phyloP scores from a whole-genome alignment of 306 rosid species.

The Acmispon strigosus region DNA sequence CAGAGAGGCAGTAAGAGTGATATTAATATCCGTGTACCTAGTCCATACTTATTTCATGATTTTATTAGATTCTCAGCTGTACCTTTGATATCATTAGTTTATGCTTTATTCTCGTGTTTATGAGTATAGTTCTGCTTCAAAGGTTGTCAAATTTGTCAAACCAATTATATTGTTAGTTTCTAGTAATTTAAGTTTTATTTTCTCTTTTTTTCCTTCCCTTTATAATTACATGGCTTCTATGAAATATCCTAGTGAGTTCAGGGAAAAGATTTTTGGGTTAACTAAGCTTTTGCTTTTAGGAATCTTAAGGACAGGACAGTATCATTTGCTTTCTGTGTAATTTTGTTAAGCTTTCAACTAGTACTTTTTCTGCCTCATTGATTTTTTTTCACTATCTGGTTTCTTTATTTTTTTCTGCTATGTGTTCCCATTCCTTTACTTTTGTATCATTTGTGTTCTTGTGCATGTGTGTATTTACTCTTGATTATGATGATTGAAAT shows the following conservation, averaged over 20 bases:
- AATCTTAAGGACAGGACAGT: neutral
- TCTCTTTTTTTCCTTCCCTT: neutral
- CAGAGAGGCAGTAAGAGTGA: too few species aligned
- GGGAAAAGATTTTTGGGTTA: neutral
- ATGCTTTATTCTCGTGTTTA: neutral
- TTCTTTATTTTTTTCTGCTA: neutral
- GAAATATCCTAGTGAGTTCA: neutral
- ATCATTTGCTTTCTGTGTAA: neutral
- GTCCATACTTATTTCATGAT: neutral
- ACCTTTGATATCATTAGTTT: neutral
- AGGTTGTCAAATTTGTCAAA: neutral
- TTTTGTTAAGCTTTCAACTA: neutral
- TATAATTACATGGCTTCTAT: neutral
- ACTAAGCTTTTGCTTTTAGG: neutral
- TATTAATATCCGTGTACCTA: too few species aligned
- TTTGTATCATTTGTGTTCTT: neutral
- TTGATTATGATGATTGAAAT: neutral
- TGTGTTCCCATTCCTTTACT: neutral
- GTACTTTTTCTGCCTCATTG: neutral
- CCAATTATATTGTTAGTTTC: neutral
- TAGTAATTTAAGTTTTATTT: neutral
- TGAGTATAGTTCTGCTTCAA: neutral
- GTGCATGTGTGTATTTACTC: neutral
- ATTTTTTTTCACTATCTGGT: neutral
- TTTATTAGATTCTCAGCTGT: too few species aligned